Conservation (phyloP, 768 basidiomycete genomes). For the Trametes cubensis region DNA sequence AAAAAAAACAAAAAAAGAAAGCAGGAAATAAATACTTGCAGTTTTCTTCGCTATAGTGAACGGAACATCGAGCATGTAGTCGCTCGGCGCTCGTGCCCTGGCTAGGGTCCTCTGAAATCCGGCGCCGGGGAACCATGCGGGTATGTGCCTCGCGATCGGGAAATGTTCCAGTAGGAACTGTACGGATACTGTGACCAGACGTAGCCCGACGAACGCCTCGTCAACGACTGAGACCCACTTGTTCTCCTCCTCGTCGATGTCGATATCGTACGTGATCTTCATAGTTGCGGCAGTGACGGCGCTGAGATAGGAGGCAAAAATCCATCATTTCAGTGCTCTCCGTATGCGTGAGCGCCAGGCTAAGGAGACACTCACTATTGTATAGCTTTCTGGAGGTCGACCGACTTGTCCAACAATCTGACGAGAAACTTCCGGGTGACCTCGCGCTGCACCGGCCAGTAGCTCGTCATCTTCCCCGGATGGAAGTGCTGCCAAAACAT, state of each 20-base stretch:
- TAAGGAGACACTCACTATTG: constrained; percentile 1
- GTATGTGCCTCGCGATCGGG: constrained; percentile 24
- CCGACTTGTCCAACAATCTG: not conserved
- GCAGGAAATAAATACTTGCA: not conserved
- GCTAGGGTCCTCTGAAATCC: constrained; percentile 22
- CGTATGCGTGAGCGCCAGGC: too few species aligned
- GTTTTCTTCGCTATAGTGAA: not conserved
- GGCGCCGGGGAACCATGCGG: constrained; percentile 32
- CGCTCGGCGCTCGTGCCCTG: not conserved
- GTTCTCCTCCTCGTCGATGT: constrained; percentile 10
- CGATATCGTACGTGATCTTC: constrained; percentile 25
- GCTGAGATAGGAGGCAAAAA: not conserved
- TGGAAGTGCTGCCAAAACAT: constrained; percentile 16
- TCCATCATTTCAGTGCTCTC: too few species aligned
- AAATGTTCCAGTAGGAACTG: constrained; percentile 11
- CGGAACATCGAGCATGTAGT: not conserved
- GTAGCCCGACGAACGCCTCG: not conserved
- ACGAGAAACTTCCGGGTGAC: not conserved
- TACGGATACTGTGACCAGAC: not conserved
- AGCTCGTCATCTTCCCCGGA: not conserved
- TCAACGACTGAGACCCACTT: not conserved
- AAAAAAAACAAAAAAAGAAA: too few species aligned
- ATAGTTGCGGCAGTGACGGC: constrained; percentile 11
- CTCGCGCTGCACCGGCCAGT: constrained; percentile 4
- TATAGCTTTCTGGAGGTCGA: constrained; percentile 3